Evolutionary conservation across 345 rosid species (phyloP).

Genomic region (Corchorus capsularis): DNA sequence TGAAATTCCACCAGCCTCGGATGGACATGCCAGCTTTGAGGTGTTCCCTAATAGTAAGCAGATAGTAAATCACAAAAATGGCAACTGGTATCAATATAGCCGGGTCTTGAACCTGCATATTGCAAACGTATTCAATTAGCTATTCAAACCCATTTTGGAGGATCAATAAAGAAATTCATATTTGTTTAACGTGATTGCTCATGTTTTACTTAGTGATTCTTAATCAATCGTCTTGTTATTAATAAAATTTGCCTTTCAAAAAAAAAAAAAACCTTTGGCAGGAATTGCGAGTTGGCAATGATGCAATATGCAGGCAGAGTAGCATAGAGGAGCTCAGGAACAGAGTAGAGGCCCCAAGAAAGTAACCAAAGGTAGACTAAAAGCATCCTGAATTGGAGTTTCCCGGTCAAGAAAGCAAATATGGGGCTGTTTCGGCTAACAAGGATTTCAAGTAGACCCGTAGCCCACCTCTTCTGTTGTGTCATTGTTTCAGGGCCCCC

Average conservation of each 20-base stretch:
- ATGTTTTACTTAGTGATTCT: too few species aligned
- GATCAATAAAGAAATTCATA: too few species aligned
- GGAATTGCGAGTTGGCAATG: constrained; percentile 54
- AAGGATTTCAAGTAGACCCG: constrained; percentile 58
- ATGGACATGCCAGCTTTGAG: constrained; percentile 32
- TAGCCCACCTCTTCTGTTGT: constrained; percentile 68
- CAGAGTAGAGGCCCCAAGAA: constrained; percentile 45
- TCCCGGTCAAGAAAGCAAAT: constrained; percentile 19
- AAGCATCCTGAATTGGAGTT: constrained; percentile 52
- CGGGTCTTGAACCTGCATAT: constrained; percentile 36
- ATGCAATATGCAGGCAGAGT: constrained; percentile 61
- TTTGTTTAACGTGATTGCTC: constrained; percentile 32
- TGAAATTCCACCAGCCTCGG: constrained; percentile 50
- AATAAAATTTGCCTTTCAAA: too few species aligned
- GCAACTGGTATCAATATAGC: constrained; percentile 26
- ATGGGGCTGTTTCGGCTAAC: constrained; percentile 45
- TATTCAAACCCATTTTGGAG: too few species aligned
- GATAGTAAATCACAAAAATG: constrained; percentile 25
- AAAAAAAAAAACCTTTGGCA: too few species aligned
- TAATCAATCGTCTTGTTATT: too few species aligned
- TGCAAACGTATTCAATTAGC: neutral
- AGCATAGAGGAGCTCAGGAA: constrained; percentile 63
- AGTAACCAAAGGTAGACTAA: constrained; percentile 37
- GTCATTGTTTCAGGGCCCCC: constrained; percentile 41
- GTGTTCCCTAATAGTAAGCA: constrained; percentile 36